Base-by-base conservation (phyloP, 2,329 filamentous ascomycete species). In the Diatrype stigma region DNA sequence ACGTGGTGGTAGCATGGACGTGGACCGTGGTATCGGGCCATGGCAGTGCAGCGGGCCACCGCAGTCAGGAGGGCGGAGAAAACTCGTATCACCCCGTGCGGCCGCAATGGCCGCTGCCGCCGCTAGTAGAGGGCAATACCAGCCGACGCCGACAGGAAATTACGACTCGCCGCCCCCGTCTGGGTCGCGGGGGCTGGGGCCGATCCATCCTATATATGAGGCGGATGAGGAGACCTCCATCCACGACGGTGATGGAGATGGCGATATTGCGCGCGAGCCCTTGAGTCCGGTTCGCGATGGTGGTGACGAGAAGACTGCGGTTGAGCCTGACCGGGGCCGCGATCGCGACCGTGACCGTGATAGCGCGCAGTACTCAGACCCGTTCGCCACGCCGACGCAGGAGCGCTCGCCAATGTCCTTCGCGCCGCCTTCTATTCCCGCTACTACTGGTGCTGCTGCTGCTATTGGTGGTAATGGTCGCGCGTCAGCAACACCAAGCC, bases 131-230 rank as follows among this genome's bases (percentile, higher is more conserved):
- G 72, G 72, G 0, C 58, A 72, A 28, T 70, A 73, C 49, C 66
- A 69, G 48, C 67, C 68, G 1, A 60, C 66, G 3, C 63, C 64
- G 0, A 56, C 59, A 16, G 56, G 50, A 23, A 65, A 69, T 38
- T 65, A 66, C 50, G 51, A 54, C 50, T 51, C 57, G 32, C 46
- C 53, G 46, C 22, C n/a, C n/a, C n/a, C n/a, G n/a, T n/a, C n/a
- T n/a, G n/a, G n/a, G n/a, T n/a, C 59, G 53, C 49, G 60, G 42
- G 54, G 54, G 49, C 63, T 72, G 0, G 73, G 73, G 3, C 69
- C 66, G 2, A 83, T 84, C 55, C 78, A 82, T 54, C 80, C 80
- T 1, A 84, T 84, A 52, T 74, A 80, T 56, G 80, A 84, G 55
- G 79, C 78, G 8, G 80, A 81, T 37, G 80, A 83, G 56, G 79